Percentiles rank a stretch among this genome's conserved stretches.
Conservation (phyloP, 768 basidiomycete species). For the Suillus hirtellus region DNA sequence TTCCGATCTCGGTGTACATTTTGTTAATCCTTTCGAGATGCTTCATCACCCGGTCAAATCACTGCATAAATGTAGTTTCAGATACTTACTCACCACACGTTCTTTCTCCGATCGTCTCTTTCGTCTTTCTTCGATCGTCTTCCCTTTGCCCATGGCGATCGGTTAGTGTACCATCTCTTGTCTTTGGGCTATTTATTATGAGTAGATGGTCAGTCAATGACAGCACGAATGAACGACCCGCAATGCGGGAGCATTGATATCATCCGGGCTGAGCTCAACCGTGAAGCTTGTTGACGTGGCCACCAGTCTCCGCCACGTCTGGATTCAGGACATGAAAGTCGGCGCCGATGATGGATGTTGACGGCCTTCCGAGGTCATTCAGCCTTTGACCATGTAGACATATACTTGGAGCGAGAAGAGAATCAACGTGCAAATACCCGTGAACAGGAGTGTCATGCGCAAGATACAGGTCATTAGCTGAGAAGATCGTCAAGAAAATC, state of each 20-base stretch:
- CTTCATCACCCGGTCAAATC: not conserved
- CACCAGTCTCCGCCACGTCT: not conserved
- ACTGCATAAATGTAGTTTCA: not conserved
- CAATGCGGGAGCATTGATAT: not conserved
- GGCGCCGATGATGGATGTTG: not conserved
- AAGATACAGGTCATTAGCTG: constrained; percentile 26
- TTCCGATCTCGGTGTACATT: not conserved
- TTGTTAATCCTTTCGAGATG: not conserved
- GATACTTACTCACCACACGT: not conserved
- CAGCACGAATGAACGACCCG: not conserved
- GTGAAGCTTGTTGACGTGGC: not conserved
- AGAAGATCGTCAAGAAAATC: constrained; percentile 72
- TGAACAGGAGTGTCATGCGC: not conserved
- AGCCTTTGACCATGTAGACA: too few species aligned
- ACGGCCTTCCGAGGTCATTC: not conserved
- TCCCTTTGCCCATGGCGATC: not conserved
- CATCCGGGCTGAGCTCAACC: not conserved
- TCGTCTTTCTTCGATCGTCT: not conserved
- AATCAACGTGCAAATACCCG: not conserved
- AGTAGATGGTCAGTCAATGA: not conserved
- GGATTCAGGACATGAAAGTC: not conserved
- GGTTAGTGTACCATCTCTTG: not conserved
- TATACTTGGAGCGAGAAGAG: not conserved
- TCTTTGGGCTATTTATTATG: not conserved
- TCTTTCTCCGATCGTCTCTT: not conserved